These are phyloP conservation scores for Epichloe coenophiala DNA, from an alignment of 2,329 filamentous ascomycete species.

Conservation along the genomic window DNA sequence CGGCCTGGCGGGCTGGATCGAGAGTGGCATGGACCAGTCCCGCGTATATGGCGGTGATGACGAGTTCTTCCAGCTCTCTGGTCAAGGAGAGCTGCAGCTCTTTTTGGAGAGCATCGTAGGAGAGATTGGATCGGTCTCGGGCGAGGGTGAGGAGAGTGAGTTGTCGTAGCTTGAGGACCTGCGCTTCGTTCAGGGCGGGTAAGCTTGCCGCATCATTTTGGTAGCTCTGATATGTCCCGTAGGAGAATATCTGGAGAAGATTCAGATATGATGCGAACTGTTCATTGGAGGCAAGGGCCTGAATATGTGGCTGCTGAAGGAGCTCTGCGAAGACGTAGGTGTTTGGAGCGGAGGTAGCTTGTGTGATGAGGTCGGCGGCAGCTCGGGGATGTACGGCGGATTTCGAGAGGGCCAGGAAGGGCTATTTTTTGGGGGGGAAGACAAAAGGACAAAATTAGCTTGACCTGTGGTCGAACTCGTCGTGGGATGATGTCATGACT, in stretches of 20 bases:
- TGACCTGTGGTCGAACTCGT: neutral
- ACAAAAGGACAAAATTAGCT: constrained; percentile 13
- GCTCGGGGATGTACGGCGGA: constrained; percentile 73
- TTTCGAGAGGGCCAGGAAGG: constrained; percentile 82
- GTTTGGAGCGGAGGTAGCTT: constrained; percentile 78
- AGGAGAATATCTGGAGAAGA: constrained; percentile 79
- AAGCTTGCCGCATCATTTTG: constrained; percentile 31
- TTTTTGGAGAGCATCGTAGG: constrained; percentile 54
- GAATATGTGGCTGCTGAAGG: constrained; percentile 67
- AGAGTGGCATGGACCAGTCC: constrained; percentile 72
- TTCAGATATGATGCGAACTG: constrained; percentile 53
- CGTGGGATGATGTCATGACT: neutral
- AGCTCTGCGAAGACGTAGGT: constrained; percentile 92
- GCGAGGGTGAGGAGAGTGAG: constrained; percentile 78
- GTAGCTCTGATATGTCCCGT: constrained; percentile 80
- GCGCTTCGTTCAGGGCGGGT: constrained; percentile 57
- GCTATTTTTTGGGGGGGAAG: constrained; percentile 32
- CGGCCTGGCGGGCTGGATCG: constrained; percentile 59
- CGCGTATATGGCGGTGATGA: constrained; percentile 79
- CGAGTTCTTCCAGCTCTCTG: constrained; percentile 68
- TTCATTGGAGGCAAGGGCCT: constrained; percentile 47
- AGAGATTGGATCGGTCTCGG: constrained; percentile 51
- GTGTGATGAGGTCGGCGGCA: constrained; percentile 70
- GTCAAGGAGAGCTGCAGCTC: constrained; percentile 53
- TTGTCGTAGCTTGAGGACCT: constrained; percentile 77